These are phyloP conservation scores for Fusarium globosum DNA, from an alignment of 2,329 filamentous ascomycete genomes.

Conservation along the genomic window DNA sequence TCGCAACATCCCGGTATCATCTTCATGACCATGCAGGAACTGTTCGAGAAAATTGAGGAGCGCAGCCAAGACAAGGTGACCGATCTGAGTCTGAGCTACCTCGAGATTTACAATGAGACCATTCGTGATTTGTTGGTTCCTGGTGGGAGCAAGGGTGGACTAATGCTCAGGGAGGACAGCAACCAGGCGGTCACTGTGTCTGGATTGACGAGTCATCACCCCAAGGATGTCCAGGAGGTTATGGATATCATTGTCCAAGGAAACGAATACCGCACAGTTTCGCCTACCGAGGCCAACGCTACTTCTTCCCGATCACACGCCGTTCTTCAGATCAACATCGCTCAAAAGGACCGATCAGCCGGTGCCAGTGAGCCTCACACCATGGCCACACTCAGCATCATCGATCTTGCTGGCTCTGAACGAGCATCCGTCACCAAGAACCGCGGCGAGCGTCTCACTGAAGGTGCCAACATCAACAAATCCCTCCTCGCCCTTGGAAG, in stretches of 20 bases:
- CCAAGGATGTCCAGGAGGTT: conserved; percentile 91
- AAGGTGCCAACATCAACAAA: conserved; percentile 99
- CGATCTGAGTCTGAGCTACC: conserved; percentile 91
- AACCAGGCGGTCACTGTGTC: conserved; percentile 93
- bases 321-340: conserved; percentile 95
- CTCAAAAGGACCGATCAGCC: conserved; percentile 93
- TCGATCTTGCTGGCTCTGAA: conserved; percentile 96
- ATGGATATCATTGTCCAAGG: conserved; percentile 99
- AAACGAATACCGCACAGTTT: conserved; percentile 95
- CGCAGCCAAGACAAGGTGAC: conserved; percentile 86
- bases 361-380: conserved; percentile 94
- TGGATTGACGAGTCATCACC: conserved; percentile 90
- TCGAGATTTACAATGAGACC: conserved; percentile 99
- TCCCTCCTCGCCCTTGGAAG: conserved; percentile 93
- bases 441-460: conserved; percentile 86
- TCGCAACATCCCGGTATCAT: conserved; percentile 95
- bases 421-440: conserved; percentile 97
- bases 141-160: conserved; percentile 78
- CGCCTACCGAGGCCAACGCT: conserved; percentile 95
- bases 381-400: conserved; percentile 98
- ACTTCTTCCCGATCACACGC: conserved; percentile 97
- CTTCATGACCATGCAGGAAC: conserved; percentile 98
- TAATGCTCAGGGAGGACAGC: conserved; percentile 94
- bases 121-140: conserved; percentile 95
- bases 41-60: conserved; percentile 96